Evolutionary conservation across 352 stramenopile genomes (phyloP), one percentile per base, ranked within the genome.

Genomic region (Phytophthora aleatoria): DNA sequence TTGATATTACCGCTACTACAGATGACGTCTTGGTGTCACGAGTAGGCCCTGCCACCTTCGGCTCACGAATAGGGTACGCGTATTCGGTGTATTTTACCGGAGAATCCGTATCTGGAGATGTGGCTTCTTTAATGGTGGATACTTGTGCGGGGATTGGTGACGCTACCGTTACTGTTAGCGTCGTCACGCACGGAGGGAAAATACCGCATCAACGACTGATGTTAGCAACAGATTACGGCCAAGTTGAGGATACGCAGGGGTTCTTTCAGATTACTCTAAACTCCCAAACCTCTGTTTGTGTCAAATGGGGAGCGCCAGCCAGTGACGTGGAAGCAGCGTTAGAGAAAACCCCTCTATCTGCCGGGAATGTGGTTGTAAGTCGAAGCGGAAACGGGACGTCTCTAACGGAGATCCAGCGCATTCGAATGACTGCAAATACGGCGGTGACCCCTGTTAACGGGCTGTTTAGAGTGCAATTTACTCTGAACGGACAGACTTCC

Each of bases 71-170:
- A 31, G 80, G 77, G 0, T 98, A 98, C 59, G 73, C 96, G 0
- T 98, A 97, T 64, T 91, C 82, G 12, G 74, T 99, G 24, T 98
- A 98, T 68, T 99, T 98, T 51, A 50, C 87, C 16, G 96, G 96
- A 16, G 64, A 76, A 5, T 65, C 67, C 2, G 78, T 98, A 8
- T 39, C 89, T 15, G 94, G 95, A 2, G 83, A 99, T 67, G 81
- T 98, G 5, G 71, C 84, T 0, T 59, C 47, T 1, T 64, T 95
- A 3, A 33, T 53, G 11, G 67, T 39, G 3, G 58, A 42, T 1
- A 26, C 27, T 52, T 92, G 81, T 20, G 58, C 64, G 24, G 24
- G 61, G 2, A 55, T 87, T 16, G 44, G 71, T 5, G 55, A 42
- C 8, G 68, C 68, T 20, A 75, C 54, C 16, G 69, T 75, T 1